Percentiles rank a stretch among this genome's conserved stretches.
phyloP scores from a whole-genome alignment of 2,329 filamentous ascomycete species.

The Hysterium pulicare region DNA sequence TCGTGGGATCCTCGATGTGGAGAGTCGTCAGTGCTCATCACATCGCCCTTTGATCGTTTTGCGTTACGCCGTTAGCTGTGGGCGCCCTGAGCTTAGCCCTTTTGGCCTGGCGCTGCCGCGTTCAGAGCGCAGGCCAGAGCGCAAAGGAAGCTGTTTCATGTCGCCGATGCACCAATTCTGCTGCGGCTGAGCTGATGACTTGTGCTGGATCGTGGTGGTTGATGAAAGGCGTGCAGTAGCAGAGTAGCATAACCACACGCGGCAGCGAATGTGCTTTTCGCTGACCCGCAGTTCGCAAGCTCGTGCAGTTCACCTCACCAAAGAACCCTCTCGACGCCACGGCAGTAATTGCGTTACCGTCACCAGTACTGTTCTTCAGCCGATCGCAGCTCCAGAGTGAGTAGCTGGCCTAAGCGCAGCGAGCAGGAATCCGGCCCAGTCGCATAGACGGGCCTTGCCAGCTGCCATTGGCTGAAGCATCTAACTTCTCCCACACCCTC shows the following conservation, averaged over 20 bases:
- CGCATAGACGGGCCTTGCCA: neutral
- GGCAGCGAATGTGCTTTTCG: neutral
- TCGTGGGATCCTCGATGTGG: constrained; percentile 10
- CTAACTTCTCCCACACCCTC: constrained; percentile 3
- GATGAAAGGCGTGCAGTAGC: neutral
- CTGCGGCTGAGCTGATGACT: constrained; percentile 1
- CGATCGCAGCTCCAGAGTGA: neutral
- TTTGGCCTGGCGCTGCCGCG: constrained; percentile 7
- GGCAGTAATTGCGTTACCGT: constrained; percentile 2
- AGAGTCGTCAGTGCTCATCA: constrained; percentile 7
- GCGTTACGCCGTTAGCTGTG: neutral
- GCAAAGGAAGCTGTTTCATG: constrained; percentile 10
- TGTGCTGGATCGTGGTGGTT: neutral
- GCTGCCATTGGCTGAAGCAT: neutral
- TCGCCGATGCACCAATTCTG: constrained; percentile 7
- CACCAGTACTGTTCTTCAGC: constrained; percentile 1
- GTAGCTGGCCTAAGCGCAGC: neutral
- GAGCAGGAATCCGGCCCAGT: neutral
- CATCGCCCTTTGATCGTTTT: constrained; percentile 4
- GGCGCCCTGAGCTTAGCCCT: neutral
- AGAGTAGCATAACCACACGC: neutral
- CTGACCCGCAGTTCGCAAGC: constrained; percentile 1
- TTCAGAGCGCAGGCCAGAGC: constrained; percentile 1
- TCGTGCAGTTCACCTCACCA: constrained; percentile 2
- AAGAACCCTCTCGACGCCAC: neutral